Percentiles rank a stretch among this genome's conserved stretches.
These are phyloP conservation scores for Magnusiomyces ingens DNA, from an alignment of 1,139 yeast species.

Conservation along the genomic window DNA sequence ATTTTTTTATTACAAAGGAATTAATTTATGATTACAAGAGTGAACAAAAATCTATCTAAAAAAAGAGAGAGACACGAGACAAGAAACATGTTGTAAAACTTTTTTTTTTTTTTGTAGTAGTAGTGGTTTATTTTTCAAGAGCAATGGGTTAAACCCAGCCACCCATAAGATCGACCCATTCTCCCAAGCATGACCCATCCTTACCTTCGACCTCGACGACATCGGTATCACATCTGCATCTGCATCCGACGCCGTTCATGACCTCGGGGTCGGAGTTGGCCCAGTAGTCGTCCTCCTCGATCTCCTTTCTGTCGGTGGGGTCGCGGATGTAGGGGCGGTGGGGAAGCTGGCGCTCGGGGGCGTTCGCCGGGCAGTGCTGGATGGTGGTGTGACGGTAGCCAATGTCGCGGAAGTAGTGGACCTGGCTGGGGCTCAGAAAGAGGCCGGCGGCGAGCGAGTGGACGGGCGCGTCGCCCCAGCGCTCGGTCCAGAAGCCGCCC, in stretches of 20 bases:
- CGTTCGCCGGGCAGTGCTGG: constrained; percentile 78
- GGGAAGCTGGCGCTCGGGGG: constrained; percentile 31
- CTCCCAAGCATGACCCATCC: constrained; percentile 47
- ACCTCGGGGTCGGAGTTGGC: constrained; percentile 42
- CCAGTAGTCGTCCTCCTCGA: constrained; percentile 37
- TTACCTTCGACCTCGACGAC: constrained; percentile 50
- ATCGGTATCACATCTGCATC: constrained; percentile 68
- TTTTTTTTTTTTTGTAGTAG: not conserved
- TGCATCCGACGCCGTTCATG: constrained; percentile 68
- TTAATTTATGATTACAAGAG: too few species aligned
- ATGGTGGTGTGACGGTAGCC: constrained; percentile 77
- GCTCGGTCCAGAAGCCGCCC: constrained; percentile 78
- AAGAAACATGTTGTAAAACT: not conserved
- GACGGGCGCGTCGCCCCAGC: constrained; percentile 97
- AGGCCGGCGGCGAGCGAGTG: constrained; percentile 80
- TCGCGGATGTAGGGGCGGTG: constrained; percentile 30
- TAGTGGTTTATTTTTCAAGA: not conserved
- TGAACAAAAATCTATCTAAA: too few species aligned
- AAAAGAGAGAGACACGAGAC: too few species aligned
- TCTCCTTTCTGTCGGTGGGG: constrained; percentile 24
- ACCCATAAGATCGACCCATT: constrained; percentile 43
- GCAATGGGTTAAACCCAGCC: constrained; percentile 25
- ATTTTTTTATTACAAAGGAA: too few species aligned
- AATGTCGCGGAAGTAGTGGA: constrained; percentile 85
- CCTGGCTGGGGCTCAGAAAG: constrained; percentile 55